These are phyloP conservation scores for Kockiozyma suomiensis DNA, from an alignment of 805 yeast species.

Conservation along the genomic window DNA sequence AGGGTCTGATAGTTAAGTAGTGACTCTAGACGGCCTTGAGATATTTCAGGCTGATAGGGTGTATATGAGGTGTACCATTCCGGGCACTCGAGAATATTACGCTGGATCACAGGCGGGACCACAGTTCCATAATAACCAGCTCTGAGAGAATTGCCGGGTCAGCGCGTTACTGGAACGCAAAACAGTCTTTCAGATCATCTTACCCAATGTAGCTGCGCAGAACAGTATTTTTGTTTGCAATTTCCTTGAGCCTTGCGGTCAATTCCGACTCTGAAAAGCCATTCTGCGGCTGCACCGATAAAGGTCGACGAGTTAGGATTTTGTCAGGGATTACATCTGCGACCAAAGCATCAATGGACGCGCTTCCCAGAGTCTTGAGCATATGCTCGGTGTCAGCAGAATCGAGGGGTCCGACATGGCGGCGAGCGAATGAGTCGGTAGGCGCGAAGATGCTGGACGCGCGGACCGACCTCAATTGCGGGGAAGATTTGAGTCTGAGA, in stretches of 20 bases:
- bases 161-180: not conserved
- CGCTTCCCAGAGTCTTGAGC: conserved; percentile 66
- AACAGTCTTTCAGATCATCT: not conserved
- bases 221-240: conserved; percentile 76
- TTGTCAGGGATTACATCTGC: conserved; percentile 73
- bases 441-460: conserved; percentile 40
- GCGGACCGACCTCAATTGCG: conserved; percentile 1
- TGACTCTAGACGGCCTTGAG: conserved; percentile 93
- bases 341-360: conserved; percentile 71
- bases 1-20: conserved; percentile 92
- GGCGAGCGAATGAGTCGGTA: conserved; percentile 82
- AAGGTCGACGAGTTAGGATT: conserved; percentile 67
- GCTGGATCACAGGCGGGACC: conserved; percentile 88
- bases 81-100: conserved; percentile 89
- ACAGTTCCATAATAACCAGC: conserved; percentile 92
- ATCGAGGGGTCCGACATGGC: conserved; percentile 82
- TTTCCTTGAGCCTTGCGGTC: conserved; percentile 62
- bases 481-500: not conserved
- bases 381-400: conserved; percentile 63
- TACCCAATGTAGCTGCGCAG: conserved; percentile 76
- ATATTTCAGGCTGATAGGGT: conserved; percentile 97
- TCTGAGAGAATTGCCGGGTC: conserved; percentile 7
- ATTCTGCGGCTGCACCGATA: conserved; percentile 63
- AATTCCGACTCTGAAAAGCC: conserved; percentile 86
- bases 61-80: conserved; percentile 99